Conservation (phyloP, 352 stramenopile species). For the Pythium diclinum region DNA sequence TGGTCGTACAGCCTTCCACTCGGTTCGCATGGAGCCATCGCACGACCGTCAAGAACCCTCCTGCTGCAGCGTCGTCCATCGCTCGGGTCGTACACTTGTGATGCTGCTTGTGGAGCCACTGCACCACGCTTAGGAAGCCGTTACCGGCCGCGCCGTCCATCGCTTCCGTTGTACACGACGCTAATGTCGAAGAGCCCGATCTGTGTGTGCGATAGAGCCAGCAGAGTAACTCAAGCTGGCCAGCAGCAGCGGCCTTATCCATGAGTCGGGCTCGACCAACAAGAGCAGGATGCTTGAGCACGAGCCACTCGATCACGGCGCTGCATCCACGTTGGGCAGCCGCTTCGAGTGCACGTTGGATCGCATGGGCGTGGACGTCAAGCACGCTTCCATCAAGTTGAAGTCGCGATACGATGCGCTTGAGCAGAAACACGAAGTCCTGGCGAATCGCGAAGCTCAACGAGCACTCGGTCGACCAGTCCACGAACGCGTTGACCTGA, state of each 20-base stretch:
- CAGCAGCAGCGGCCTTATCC: not conserved
- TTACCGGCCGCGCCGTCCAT: slow-evolving; percentile 2
- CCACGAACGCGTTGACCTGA: not conserved
- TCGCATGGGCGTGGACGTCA: not conserved
- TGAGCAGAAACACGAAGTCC: not conserved
- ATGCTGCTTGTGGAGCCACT: not conserved
- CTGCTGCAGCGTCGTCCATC: not conserved
- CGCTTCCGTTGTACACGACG: not conserved
- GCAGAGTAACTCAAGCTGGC: not conserved
- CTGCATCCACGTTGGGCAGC: not conserved
- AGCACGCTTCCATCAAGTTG: not conserved
- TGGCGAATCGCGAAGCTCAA: slow-evolving; percentile 1
- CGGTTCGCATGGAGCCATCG: not conserved
- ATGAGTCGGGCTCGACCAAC: slow-evolving; percentile 4
- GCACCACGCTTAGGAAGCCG: not conserved
- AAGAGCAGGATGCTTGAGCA: not conserved
- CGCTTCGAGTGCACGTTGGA: not conserved
- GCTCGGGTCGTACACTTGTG: not conserved
- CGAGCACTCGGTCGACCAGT: not conserved
- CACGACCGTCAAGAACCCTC: not conserved
- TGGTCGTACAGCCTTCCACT: not conserved
- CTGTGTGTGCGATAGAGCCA: slow-evolving; percentile 3
- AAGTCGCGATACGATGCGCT: not conserved
- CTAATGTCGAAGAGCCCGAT: not conserved
- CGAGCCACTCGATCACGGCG: not conserved